Evolutionary conservation across 768 basidiomycete genomes (phyloP), one percentile per base, ranked within the genome.

Genomic region (Tulasnella sp.): DNA sequence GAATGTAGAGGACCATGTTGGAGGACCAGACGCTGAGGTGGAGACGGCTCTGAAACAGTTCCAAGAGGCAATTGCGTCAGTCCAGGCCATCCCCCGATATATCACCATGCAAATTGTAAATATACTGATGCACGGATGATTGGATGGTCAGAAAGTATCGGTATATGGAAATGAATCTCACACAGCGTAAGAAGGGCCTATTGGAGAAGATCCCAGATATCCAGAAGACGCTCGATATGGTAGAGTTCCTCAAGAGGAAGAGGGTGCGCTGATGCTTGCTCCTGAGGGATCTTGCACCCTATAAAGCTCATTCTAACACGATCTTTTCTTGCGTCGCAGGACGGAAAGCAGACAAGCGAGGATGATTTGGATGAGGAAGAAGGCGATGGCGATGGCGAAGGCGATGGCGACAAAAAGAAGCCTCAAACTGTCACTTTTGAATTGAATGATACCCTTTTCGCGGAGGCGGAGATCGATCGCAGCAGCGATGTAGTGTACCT

Each of bases 91-190:
- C 15, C 59, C 10, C 12, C 19, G 21, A 51, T 30, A 57, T 10
- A 12, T 31, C 45, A n/a, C n/a, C n/a, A n/a, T n/a, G n/a, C n/a
- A n/a, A n/a, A n/a, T n/a, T n/a, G n/a, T n/a, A n/a, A n/a, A n/a
- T n/a, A n/a, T n/a, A n/a, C n/a, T n/a, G n/a, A n/a, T n/a, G n/a
- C n/a, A n/a, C n/a, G n/a, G n/a, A n/a, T n/a, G n/a, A n/a, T n/a
- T n/a, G n/a, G n/a, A n/a, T n/a, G n/a, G n/a, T n/a, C 30, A 99
- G 94, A 66, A 98, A 99, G 77, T 98, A 99, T 76, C 86, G 88
- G 51, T 97, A 94, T 73, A 98, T 99, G 94, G 94, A 98, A 65
- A 73, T 81, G 15, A 92, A 82, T 68, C 75, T 93, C 50, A 74
- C 82, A 4, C 85, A 91, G 67, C 80, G 92, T 48, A 77, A 86